Evolutionary conservation across 306 rosid genomes (phyloP).

Genomic region (barrel medic (Medicago truncatula)): DNA sequence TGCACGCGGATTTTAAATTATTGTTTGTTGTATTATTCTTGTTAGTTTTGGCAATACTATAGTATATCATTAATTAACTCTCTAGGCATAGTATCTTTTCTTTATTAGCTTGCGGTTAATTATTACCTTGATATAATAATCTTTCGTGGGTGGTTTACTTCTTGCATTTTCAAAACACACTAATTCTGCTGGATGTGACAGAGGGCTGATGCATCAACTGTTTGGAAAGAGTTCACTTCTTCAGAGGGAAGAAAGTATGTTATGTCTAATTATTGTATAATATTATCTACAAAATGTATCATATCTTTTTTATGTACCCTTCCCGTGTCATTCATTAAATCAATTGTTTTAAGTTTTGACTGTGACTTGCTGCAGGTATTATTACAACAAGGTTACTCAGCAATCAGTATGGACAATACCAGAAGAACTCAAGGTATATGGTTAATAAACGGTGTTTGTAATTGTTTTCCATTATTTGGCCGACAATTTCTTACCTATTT

Average conservation of each 20-base stretch:
- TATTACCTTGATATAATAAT: constrained; percentile 36
- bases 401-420: constrained; percentile 99
- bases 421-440: constrained; percentile 86
- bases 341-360: constrained; percentile 33
- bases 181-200: constrained; percentile 67
- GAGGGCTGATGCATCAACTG: constrained; percentile 99
- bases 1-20: constrained; percentile 11
- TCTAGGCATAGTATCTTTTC: constrained; percentile 29
- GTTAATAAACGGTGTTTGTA: constrained; percentile 35
- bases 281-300: constrained; percentile 9
- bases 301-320: constrained; percentile 28
- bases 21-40: constrained; percentile 28
- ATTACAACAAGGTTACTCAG: constrained; percentile 89
- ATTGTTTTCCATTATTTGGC: background rate
- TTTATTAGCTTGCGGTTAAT: constrained; percentile 31
- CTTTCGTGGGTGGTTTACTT: constrained; percentile 34
- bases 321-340: constrained; percentile 16
- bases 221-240: constrained; percentile 96
- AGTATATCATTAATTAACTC: background rate
- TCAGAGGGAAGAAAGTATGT: constrained; percentile 94
- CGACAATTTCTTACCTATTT: constrained; percentile 35
- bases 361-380: constrained; percentile 70
- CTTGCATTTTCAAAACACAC: constrained; percentile 43
- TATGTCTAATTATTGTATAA: constrained; percentile 14
- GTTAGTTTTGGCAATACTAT: constrained; percentile 30